Base-by-base conservation (phyloP, 2,329 filamentous ascomycete genomes). In the Reticulascus tulasneorum region DNA sequence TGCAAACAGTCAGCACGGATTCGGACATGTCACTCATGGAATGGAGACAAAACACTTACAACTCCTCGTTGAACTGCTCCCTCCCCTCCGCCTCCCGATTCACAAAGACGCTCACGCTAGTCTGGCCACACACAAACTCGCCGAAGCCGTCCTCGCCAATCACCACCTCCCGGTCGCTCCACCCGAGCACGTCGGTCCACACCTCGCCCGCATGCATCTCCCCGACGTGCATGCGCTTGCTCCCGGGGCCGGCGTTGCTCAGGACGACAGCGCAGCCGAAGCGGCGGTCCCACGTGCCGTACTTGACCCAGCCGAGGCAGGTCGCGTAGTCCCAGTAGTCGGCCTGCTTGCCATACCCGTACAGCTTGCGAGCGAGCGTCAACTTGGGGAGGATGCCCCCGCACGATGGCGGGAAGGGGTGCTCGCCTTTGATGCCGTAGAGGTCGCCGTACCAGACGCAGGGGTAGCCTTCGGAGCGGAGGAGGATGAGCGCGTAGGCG, bases 391-490 rank as follows among this genome's bases (percentile, higher is more conserved):
- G 66, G 26, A 64, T 67, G 5, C 67, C 69, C 22, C 67, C 67
- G 45, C 72, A 77, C 3, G 73, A 66, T 2, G 78, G 77, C 3
- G 64, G 63, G 33, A 67, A 63, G 18, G 70, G 62, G 40, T 63
- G 53, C 38, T 60, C 63, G 35, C 58, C 56, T 33, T 65, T 62
- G 40, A 79, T 75, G 16, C 81, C 81, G 57, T 84, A 85, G 3
- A 86, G 56, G 50, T 86, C 82, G 22, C 82, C 82, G 55, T 82
- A 86, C 59, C 84, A 86, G 22, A 84, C 62, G 48, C 78, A 84
- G 0, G 83, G 82, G 40, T 78, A 75, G 16, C 81, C 81, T 15
- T 73, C 62, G 28, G 65, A 53, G 19, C 79, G 72, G 18, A 88
- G 74, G 2, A 89, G 72, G 37, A 87, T 86, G 28, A 88, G 68